Conservation (phyloP, 1,284 basidiomycete genomes). For the Phellopilus nigrolimitatus region DNA sequence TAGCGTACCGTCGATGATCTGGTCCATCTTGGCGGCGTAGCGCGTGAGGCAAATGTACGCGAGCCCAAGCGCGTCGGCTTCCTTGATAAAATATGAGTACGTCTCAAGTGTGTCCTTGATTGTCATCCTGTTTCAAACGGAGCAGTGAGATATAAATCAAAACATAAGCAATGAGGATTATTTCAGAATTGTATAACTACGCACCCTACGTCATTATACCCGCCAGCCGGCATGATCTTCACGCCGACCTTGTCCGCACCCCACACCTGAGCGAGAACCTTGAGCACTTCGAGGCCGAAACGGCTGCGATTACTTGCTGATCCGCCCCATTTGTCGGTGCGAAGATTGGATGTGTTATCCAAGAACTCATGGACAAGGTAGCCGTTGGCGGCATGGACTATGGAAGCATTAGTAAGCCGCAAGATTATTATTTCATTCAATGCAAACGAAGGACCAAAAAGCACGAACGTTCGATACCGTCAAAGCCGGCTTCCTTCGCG, state of each 20-base stretch:
- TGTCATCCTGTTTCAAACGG: slow-evolving; percentile 33
- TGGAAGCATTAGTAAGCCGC: too few species aligned
- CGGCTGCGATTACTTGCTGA: slow-evolving; percentile 48
- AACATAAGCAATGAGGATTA: slow-evolving; percentile 18
- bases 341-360: slow-evolving; percentile 45
- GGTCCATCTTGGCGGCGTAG: slow-evolving; percentile 28
- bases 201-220: slow-evolving; percentile 44
- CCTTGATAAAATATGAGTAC: slow-evolving; percentile 33
- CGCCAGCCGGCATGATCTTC: slow-evolving; percentile 45
- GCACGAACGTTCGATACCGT: slow-evolving; percentile 51
- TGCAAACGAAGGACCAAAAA: background rate
- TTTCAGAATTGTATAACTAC: too few species aligned
- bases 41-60: slow-evolving; percentile 36
- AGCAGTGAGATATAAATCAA: background rate
- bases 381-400: slow-evolving; percentile 43
- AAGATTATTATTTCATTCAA: background rate
- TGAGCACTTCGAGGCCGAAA: slow-evolving; percentile 49
- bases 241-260: slow-evolving; percentile 46
- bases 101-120: slow-evolving; percentile 40
- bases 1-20: slow-evolving; percentile 30
- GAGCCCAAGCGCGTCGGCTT: slow-evolving; percentile 37
- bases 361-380: slow-evolving; percentile 57
- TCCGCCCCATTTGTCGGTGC: slow-evolving; percentile 60
- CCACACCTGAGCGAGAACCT: slow-evolving; percentile 42
- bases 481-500: slow-evolving; percentile 58